Evolutionary conservation across 257 asterid genomes (phyloP), one percentile per base, ranked within the genome.

Genomic region (Fraxinus cuspidata): DNA sequence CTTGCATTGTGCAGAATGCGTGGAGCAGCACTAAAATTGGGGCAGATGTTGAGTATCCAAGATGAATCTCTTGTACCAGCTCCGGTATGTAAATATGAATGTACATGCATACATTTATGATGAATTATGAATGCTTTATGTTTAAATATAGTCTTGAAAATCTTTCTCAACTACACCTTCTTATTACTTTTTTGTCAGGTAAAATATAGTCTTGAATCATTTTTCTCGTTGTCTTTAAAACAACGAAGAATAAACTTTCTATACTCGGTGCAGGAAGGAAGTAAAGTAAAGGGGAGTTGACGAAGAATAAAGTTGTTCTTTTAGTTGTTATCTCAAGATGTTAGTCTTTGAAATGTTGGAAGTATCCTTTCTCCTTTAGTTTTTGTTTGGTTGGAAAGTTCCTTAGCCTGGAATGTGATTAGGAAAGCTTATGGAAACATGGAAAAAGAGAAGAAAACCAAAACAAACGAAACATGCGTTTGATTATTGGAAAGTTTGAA

Each of bases 1-100:
- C 96, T 92, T 85, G 98, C 98, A 38, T 85, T 95, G 80, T 95
- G 99, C 90, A 91, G 99, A 93, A 95, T 95, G 99, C 97, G 99
- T 68, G 99, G 99, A 74, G 99, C 99, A 42, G 98, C 99, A 64
- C 94, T 95, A 74, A 95, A 95, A 88, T 79, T 95, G 75, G 99
- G 99, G 75, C 99, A 95, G 84, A 95, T 95, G 98, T 82, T 95
- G 81, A 95, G 99, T 74, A 95, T 95, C 84, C 99, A 95, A 84
- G 99, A 95, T 83, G 97, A 95, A 84, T 88, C 97, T 81, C 86
- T 95, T 66, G 86, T 95, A 65, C 98, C 99, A 77, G 90, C 99
- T 87, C 99, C 99, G 56, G 99, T 94, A 88, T 27, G 82, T 83
- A 70, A 64, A 75, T 73, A 23, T 81, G 3, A 74, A 35, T 51